A percentile compares a stretch with the other conserved stretches of the same genome.
Evolutionary conservation across 2,329 filamentous ascomycete genomes (phyloP).

Genomic region (Fusarium aywerte): DNA sequence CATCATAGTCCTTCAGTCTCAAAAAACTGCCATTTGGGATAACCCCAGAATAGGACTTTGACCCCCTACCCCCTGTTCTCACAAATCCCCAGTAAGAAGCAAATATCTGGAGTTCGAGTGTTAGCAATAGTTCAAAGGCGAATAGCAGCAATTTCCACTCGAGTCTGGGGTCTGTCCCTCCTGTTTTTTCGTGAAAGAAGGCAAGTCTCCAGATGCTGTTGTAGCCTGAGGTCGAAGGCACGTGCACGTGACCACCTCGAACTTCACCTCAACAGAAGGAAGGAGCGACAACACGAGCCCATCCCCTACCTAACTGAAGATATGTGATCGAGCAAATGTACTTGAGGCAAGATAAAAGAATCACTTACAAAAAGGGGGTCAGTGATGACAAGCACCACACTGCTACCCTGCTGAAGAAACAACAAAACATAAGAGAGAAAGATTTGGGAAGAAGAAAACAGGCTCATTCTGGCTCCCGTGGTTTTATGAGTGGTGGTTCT

Average conservation of each 20-base stretch:
- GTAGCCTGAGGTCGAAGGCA: neutral
- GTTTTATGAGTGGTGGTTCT: too few species aligned
- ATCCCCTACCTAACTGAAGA: too few species aligned
- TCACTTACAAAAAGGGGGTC: neutral
- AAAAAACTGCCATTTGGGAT: too few species aligned
- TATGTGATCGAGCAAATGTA: neutral
- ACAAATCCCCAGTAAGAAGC: neutral
- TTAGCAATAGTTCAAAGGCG: too few species aligned
- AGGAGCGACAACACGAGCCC: neutral
- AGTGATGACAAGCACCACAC: neutral
- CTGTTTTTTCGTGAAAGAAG: neutral
- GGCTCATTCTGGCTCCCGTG: too few species aligned
- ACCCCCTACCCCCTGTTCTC: too few species aligned
- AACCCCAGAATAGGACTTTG: too few species aligned
- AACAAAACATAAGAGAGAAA: neutral
- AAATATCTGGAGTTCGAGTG: fast-evolving
- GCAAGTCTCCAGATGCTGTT: neutral
- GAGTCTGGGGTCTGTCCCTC: too few species aligned
- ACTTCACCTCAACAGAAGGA: neutral
- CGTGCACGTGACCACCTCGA: neutral
- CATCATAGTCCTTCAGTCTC: neutral
- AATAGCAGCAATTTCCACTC: too few species aligned
- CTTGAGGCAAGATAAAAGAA: neutral
- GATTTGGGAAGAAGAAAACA: too few species aligned
- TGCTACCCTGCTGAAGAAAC: neutral